A percentile compares a stretch with the other conserved stretches of the same genome.
phyloP scores from a whole-genome alignment of 169 alveolate species.

The Eimeria sp. region DNA sequence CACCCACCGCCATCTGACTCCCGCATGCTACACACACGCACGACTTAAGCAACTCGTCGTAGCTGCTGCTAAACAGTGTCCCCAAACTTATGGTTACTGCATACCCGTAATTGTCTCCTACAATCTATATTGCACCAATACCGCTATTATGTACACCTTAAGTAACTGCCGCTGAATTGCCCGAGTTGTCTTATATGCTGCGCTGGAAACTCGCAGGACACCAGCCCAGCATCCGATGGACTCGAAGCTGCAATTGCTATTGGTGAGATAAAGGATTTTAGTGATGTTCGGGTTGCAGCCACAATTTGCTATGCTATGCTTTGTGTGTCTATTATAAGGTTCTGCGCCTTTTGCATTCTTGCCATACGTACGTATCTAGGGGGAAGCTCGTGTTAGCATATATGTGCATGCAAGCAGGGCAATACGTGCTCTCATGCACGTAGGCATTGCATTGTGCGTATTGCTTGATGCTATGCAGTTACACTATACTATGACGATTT shows the following conservation, averaged over 20 bases:
- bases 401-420: neutral
- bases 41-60: neutral
- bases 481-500: neutral
- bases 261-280: neutral
- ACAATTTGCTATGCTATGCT: neutral
- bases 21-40: neutral
- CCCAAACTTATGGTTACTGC: neutral
- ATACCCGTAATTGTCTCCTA: neutral
- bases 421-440: neutral
- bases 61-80: neutral
- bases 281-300: neutral
- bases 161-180: slow-evolving; percentile 1
- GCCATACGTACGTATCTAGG: too few species aligned
- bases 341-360: too few species aligned
- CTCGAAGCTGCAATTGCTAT: slow-evolving; percentile 57
- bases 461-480: slow-evolving; percentile 4
- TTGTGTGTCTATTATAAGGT: too few species aligned
- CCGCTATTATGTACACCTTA: neutral
- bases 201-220: slow-evolving; percentile 38
- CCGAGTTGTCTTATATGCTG: neutral
- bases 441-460: neutral
- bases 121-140: neutral
- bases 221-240: slow-evolving; percentile 8
- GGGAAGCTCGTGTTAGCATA: neutral
- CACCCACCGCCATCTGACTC: neutral